These are phyloP conservation scores for Tylopilus rubrobrunneus DNA, from an alignment of 768 basidiomycete genomes.

Conservation along the genomic window DNA sequence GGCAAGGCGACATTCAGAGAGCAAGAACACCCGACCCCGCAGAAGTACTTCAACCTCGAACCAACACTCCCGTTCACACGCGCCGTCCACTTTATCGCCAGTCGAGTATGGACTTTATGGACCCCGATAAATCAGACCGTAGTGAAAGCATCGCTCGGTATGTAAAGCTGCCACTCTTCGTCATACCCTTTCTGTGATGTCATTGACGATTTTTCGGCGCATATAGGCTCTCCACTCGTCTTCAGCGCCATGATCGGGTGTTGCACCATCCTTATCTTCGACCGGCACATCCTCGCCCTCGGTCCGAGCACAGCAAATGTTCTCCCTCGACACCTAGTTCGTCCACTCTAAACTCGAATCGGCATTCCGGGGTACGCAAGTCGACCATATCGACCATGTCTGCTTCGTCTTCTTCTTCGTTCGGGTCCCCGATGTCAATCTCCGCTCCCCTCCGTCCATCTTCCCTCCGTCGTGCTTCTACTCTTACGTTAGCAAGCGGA, in stretches of 20 bases:
- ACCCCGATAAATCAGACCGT: slow-evolving; percentile 37
- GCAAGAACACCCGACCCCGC: slow-evolving; percentile 25
- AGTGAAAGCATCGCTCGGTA: slow-evolving; percentile 62
- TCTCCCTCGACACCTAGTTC: slow-evolving; percentile 60
- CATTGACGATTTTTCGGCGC: slow-evolving; percentile 10
- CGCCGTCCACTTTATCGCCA: slow-evolving; percentile 67
- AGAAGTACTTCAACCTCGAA: slow-evolving; percentile 45
- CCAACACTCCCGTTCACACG: slow-evolving; percentile 43
- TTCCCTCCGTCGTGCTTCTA: slow-evolving; percentile 39
- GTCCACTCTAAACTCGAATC: slow-evolving; percentile 52
- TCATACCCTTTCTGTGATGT: slow-evolving; percentile 2
- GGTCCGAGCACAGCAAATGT: slow-evolving; percentile 19
- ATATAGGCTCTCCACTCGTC: slow-evolving; percentile 59
- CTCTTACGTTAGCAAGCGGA: slow-evolving; percentile 27
- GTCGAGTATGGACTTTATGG: slow-evolving; percentile 87
- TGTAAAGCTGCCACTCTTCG: slow-evolving; percentile 21
- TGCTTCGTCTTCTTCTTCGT: slow-evolving; percentile 31
- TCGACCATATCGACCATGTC: slow-evolving; percentile 27
- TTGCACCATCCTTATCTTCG: slow-evolving; percentile 62
- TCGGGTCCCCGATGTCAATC: slow-evolving; percentile 36
- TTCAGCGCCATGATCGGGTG: slow-evolving; percentile 60
- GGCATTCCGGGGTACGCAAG: slow-evolving; percentile 27
- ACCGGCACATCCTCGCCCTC: slow-evolving; percentile 27
- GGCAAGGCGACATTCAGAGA: slow-evolving; percentile 11
- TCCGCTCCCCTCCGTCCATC: slow-evolving; percentile 38